Percentiles rank a stretch among this genome's conserved stretches.
Evolutionary conservation across 495 filamentous ascomycete genomes (phyloP).

Genomic region (Penicillium herquei): DNA sequence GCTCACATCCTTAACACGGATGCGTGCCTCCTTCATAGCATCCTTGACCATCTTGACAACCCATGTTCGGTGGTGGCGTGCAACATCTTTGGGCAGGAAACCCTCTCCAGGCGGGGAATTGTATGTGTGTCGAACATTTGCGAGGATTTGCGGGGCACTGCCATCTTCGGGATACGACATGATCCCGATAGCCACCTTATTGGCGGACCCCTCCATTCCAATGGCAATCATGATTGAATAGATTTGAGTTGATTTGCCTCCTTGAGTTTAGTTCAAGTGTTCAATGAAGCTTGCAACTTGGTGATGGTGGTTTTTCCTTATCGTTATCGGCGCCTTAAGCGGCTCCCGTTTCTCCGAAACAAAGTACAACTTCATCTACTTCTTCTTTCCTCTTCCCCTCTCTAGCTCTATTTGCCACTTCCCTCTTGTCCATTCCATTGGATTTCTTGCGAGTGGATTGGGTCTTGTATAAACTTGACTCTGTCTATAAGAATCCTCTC

Average conservation of each 20-base stretch:
- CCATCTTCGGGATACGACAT: conserved; percentile 73
- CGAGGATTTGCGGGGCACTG: conserved; percentile 70
- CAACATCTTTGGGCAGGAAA: conserved; percentile 95
- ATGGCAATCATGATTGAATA: conserved; percentile 67
- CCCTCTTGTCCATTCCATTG: conserved; percentile 4
- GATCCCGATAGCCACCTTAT: conserved; percentile 93
- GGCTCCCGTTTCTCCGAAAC: conserved; percentile 28
- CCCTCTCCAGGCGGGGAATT: conserved; percentile 88
- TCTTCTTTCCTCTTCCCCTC: conserved; percentile 16
- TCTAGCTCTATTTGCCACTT: conserved; percentile 18
- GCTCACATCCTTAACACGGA: conserved; percentile 65
- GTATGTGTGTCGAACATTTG: conserved; percentile 94
- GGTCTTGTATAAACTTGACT: not conserved
- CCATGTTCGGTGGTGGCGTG: conserved; percentile 83
- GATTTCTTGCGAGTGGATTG: not conserved
- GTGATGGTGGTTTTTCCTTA: conserved; percentile 13
- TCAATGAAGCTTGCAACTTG: not conserved
- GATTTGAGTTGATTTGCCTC: not conserved
- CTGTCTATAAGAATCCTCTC: not conserved
- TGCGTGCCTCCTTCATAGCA: conserved; percentile 66
- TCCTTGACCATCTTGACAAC: conserved; percentile 76
- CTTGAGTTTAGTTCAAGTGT: not conserved
- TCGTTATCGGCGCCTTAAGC: conserved; percentile 23
- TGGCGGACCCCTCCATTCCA: conserved; percentile 95
- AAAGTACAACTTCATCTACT: conserved; percentile 17